Percentiles rank a stretch among this genome's conserved stretches.
These are phyloP conservation scores for Torulaspora pretoriensis DNA, from an alignment of 1,139 yeast species.

Conservation along the genomic window DNA sequence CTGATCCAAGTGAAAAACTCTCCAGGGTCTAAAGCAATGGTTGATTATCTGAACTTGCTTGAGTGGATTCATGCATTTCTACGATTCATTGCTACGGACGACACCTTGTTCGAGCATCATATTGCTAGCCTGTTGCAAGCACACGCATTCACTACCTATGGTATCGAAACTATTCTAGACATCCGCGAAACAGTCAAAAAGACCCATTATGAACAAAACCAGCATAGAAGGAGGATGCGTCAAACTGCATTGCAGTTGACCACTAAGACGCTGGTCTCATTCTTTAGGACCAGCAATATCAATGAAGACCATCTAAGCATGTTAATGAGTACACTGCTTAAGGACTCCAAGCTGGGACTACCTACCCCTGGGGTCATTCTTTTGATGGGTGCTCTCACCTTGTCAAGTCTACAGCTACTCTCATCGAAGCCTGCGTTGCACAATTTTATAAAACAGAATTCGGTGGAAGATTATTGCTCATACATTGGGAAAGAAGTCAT, in stretches of 20 bases:
- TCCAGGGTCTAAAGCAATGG: conserved; percentile 28
- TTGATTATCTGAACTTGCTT: conserved; percentile 31
- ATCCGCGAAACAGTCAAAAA: conserved; percentile 25
- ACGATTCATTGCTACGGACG: conserved; percentile 15
- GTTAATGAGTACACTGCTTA: conserved; percentile 15
- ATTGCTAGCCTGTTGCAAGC: conserved; percentile 22
- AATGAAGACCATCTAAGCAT: conserved; percentile 10
- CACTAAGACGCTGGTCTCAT: conserved; percentile 25
- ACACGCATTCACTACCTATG: conserved; percentile 22
- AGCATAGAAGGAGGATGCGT: conserved; percentile 49
- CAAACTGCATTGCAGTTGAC: conserved; percentile 43
- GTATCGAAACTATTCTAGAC: conserved; percentile 27
- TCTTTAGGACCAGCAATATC: conserved; percentile 16
- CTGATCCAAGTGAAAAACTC: conserved; percentile 29
- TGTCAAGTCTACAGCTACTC: conserved; percentile 40
- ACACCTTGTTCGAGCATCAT: conserved; percentile 14
- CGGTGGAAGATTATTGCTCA: conserved; percentile 26
- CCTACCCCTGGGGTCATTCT: conserved; percentile 34
- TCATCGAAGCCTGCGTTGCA: conserved; percentile 43
- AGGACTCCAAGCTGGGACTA: conserved; percentile 21
- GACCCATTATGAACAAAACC: conserved; percentile 29
- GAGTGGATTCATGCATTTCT: conserved; percentile 32
- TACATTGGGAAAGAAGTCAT: conserved; percentile 43
- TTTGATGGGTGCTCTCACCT: conserved; percentile 43
- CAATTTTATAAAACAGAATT: conserved; percentile 31